phyloP scores from a whole-genome alignment of 169 alveolate genomes.

The Eimeria falciformis region DNA sequence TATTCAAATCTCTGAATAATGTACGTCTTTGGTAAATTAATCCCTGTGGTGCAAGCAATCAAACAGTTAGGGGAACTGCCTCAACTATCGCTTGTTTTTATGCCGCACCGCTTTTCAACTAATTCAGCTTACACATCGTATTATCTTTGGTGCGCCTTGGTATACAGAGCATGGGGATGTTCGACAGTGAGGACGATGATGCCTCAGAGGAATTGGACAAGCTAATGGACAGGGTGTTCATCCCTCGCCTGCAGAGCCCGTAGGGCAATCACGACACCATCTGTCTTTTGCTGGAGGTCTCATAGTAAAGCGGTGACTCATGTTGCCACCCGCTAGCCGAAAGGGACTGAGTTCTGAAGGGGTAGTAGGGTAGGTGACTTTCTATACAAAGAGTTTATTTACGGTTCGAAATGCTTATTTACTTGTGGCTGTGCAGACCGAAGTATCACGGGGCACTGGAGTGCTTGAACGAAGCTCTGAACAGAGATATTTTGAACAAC shows the following conservation, averaged over 20 bases:
- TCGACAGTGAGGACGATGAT: background rate
- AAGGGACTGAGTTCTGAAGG: background rate
- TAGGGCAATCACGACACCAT: background rate
- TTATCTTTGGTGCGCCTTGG: background rate
- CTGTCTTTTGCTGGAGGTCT: background rate
- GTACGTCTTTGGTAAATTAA: background rate
- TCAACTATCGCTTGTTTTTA: background rate
- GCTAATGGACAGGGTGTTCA: slow-evolving; percentile 37
- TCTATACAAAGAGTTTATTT: too few relatives aligned
- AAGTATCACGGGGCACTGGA: slow-evolving; percentile 58
- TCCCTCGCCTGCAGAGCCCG: slow-evolving; percentile 68
- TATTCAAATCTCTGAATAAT: too few relatives aligned
- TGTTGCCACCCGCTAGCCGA: background rate
- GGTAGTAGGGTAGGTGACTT: background rate
- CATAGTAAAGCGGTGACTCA: background rate
- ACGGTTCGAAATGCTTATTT: background rate
- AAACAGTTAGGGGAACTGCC: background rate
- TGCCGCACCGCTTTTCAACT: background rate
- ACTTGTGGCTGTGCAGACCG: slow-evolving; percentile 8
- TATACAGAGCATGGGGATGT: background rate
- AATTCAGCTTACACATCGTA: background rate
- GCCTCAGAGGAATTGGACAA: background rate
- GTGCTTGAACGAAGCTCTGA: slow-evolving; percentile 4
- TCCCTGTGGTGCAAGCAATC: background rate
- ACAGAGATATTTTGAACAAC: slow-evolving; percentile 46